Evolutionary conservation across 768 basidiomycete genomes (phyloP), one percentile per base, ranked within the genome.

Genomic region (Auriculariales sp.): DNA sequence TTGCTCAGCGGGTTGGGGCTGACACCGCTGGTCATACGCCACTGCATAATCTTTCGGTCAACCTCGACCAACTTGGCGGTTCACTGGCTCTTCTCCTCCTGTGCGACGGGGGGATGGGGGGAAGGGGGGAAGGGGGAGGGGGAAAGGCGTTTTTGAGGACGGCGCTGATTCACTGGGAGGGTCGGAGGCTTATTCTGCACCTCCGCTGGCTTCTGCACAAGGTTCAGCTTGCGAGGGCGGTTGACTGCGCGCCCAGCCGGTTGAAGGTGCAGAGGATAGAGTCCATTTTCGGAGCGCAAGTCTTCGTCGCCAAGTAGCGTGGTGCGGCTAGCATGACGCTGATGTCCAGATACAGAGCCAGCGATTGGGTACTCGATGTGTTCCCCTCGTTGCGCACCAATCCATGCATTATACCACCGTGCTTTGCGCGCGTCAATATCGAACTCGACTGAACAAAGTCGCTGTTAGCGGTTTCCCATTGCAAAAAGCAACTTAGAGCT

Each of bases 341-440:
- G 71, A 57, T 81, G 79, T 11, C 12, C 11, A 14, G 66, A 67
- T 19, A 73, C 48, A 1, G 72, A 71, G 28, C 73, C 71, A 4
- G 71, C 64, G 9, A 47, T 63, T 52, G 36, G 70, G 59, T 25
- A 72, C 59, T 34, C 65, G 30, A 68, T 61, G 25, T 67, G 60
- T 53, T 78, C 78, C 14, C 61, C 56, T 22, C 63, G 54, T 32
- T 74, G 68, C n/a, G 72, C 68, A 1, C 72, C 68, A 19, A 79
- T 52, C 85, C 86, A 94, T 0, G 77, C 66, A 15, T 77, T 66
- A 56, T 79, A 85, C 90, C 90, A 93, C 27, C 77, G 72, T 15
- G 90, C 90, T 53, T 78, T 74, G 30, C 70, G 68, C 42, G 75
- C 52, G 65, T 93, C 90, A 42, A 93, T 74, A 63, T 93, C 90